Evolutionary conservation across 768 basidiomycete genomes (phyloP).

Genomic region (Suillus ampliporus): DNA sequence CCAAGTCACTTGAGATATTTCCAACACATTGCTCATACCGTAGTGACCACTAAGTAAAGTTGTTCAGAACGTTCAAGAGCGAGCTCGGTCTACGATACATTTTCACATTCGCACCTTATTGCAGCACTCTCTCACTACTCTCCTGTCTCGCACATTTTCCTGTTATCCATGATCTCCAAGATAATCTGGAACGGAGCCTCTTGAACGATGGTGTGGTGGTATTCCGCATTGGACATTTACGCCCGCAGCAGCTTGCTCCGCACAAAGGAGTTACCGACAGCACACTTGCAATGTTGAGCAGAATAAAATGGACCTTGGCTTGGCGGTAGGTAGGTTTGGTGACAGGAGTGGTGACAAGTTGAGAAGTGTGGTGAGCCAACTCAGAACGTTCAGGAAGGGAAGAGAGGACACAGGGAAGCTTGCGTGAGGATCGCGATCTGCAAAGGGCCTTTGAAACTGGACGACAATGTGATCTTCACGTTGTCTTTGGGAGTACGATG

Average conservation of each 20-base stretch:
- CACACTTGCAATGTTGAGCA: too few species aligned
- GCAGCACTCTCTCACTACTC: conserved; percentile 87
- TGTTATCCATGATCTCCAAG: conserved; percentile 61
- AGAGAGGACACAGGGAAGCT: conserved; percentile 60
- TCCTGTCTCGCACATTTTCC: conserved; percentile 88
- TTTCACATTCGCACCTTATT: conserved; percentile 89
- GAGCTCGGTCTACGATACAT: conserved; percentile 94
- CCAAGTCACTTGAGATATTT: neutral
- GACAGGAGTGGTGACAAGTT: conserved; percentile 59
- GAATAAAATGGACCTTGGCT: conserved; percentile 37
- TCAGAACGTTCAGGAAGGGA: conserved; percentile 75
- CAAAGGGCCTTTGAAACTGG: conserved; percentile 81
- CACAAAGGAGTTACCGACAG: conserved; percentile 58
- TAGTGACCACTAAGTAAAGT: conserved; percentile 45
- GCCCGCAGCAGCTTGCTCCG: conserved; percentile 93
- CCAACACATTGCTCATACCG: neutral
- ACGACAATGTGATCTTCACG: conserved; percentile 51
- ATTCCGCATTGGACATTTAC: conserved; percentile 88
- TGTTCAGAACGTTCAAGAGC: conserved; percentile 98
- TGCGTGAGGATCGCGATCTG: conserved; percentile 74
- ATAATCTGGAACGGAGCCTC: conserved; percentile 99
- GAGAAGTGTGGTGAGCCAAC: conserved; percentile 82
- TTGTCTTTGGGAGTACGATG: neutral
- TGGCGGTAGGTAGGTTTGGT: conserved; percentile 58
- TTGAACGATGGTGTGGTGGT: conserved; percentile 88